Base-by-base conservation (phyloP, 2,329 filamentous ascomycete genomes). In the Parastagonospora nodorum region DNA sequence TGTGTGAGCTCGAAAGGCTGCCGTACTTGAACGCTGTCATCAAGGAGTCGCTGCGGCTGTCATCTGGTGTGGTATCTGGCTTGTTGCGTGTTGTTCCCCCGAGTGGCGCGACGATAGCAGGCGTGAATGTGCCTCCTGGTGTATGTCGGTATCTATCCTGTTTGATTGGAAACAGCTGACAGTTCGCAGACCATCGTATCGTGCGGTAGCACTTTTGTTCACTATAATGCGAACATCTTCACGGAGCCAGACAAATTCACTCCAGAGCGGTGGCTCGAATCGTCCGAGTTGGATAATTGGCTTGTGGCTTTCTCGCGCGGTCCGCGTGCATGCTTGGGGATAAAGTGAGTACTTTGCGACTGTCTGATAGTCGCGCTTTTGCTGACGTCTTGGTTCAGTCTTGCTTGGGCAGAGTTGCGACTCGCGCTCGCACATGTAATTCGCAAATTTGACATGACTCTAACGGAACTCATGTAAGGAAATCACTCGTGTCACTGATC, bases 1-100 rank as follows among this genome's bases (percentile, higher is more conserved):
- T 73, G 15, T 66, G 73, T 43, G 60, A 66, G 3, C 48, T 77
- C 12, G 73, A 78, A 48, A 68, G 64, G 36, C 54, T 79, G 35
- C 53, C 61, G 1, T 69, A 64, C 35, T 43, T 68, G 37, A 62
- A 61, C 63, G 74, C 68, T 0, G 68, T 76, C 12, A 73, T 75
- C 52, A 78, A 75, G 45, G 75, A 78, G 53, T 65, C 67, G 1
- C 55, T 77, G 11, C 67, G 77, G 16, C 53, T 74, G 15, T 70
- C 65, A 1, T 68, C 69, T 8, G 73, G 72, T 10, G 68, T 76
- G 3, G 52, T 58, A 4, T 56, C 64, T 8, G 63, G 65, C 2
- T 45, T 69, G 14, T 49, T 62, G 33, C 56, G 67, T 2, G 45
- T 70, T 5, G 62, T 67, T 9, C 66, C 67, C 8, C 11, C 46